Conservation (phyloP, 169 alveolate species). For the Blepharisma undulans region DNA sequence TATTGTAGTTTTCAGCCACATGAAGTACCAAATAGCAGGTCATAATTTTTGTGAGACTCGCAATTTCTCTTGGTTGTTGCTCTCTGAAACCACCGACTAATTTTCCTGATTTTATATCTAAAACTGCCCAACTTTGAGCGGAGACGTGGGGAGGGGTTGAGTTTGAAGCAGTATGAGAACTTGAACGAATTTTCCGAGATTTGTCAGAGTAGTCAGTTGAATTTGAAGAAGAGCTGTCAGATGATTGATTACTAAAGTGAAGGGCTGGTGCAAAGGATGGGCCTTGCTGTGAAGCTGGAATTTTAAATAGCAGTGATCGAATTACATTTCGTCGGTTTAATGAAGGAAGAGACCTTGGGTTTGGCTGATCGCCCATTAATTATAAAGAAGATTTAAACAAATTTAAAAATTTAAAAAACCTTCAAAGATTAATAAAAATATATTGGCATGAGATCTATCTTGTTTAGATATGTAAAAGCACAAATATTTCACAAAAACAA, state of each 20-base stretch:
- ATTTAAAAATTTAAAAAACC: background rate
- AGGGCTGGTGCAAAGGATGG: background rate
- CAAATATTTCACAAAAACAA: background rate
- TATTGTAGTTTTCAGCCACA: slow-evolving; percentile 53
- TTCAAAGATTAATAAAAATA: too few species aligned
- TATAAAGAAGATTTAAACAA: background rate
- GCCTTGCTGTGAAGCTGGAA: background rate
- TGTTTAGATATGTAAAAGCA: background rate
- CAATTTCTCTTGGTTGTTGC: slow-evolving; percentile 70
- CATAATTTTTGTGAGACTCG: slow-evolving; percentile 79
- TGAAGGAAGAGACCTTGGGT: background rate
- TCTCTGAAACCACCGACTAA: slow-evolving; percentile 60
- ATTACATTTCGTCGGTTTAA: background rate
- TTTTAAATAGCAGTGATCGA: background rate
- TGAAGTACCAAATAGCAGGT: slow-evolving; percentile 60
- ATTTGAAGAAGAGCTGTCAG: background rate
- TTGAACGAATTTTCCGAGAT: background rate
- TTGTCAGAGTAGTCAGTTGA: background rate
- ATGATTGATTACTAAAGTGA: background rate
- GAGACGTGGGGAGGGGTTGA: slow-evolving; percentile 29
- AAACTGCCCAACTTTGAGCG: slow-evolving; percentile 67
- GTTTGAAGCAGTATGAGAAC: background rate
- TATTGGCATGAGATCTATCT: background rate
- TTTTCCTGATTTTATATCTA: slow-evolving; percentile 60
- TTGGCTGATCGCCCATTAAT: background rate